Conservation (phyloP, 805 yeast species). For the Priceomyces haplophilus region DNA sequence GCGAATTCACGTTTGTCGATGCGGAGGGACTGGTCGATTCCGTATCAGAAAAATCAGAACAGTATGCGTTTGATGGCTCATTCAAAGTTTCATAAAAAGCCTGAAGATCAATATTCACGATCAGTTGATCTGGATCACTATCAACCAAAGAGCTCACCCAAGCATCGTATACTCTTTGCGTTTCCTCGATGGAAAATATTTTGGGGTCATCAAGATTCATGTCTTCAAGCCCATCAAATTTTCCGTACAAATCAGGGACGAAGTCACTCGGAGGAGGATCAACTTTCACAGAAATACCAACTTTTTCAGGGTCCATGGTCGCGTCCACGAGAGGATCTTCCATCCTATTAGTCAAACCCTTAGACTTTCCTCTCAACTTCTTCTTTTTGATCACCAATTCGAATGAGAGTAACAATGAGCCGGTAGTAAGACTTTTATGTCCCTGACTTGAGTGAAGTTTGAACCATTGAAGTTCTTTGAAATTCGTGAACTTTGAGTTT, state of each 20-base stretch:
- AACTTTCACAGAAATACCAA: background rate
- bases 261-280: slow-evolving; percentile 5
- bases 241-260: slow-evolving; percentile 1
- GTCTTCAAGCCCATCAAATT: slow-evolving; percentile 7
- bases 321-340: background rate
- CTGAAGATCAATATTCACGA: slow-evolving; percentile 31
- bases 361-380: slow-evolving; percentile 7
- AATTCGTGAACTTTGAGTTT: slow-evolving; percentile 11
- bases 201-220: slow-evolving; percentile 8
- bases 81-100: slow-evolving; percentile 35
- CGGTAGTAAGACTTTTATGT: slow-evolving; percentile 45
- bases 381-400: slow-evolving; percentile 29
- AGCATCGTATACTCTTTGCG: slow-evolving; percentile 13
- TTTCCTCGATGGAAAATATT: slow-evolving; percentile 9
- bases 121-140: slow-evolving; percentile 15
- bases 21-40: slow-evolving; percentile 18
- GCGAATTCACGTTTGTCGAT: background rate
- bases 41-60: slow-evolving; percentile 27
- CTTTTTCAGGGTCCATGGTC: background rate
- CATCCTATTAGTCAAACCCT: slow-evolving; percentile 2
- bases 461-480: slow-evolving; percentile 42
- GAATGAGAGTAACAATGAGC: slow-evolving; percentile 43
- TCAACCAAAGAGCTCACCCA: slow-evolving; percentile 30
- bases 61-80: slow-evolving; percentile 8
- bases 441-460: slow-evolving; percentile 39